Conservation (phyloP, 176 grass and related monocot species). For the Oropetium thomaeum region DNA sequence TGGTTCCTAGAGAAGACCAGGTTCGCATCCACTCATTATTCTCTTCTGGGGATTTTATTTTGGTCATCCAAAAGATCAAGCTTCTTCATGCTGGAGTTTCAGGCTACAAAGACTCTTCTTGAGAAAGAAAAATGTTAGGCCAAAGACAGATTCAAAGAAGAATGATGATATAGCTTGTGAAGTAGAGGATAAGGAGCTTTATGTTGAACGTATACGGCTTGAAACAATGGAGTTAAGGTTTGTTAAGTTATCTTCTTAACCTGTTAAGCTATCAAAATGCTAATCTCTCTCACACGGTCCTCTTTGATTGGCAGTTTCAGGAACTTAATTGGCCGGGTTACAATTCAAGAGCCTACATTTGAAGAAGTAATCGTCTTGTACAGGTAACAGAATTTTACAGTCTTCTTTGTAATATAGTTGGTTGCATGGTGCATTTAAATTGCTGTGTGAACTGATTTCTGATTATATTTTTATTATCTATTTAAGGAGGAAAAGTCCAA, state of each 20-base stretch:
- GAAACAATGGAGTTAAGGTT: conserved; percentile 90
- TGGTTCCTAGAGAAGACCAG: conserved; percentile 79
- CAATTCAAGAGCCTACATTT: conserved; percentile 98
- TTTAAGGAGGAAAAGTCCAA: conserved; percentile 64
- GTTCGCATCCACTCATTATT: conserved; percentile 36
- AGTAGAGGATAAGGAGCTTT: conserved; percentile 56
- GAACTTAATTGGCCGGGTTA: conserved; percentile 74
- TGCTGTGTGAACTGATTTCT: conserved; percentile 23
- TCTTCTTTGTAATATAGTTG: conserved; percentile 12
- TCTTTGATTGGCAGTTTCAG: conserved; percentile 48
- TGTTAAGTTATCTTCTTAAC: conserved; percentile 19
- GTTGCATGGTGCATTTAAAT: conserved; percentile 13
- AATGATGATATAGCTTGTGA: conserved; percentile 69
- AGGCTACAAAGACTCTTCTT: conserved; percentile 81
- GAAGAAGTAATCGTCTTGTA: conserved; percentile 98
- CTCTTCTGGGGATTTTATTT: conserved; percentile 24
- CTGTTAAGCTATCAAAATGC: conserved; percentile 21
- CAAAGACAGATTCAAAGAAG: conserved; percentile 63
- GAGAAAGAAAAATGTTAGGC: conserved; percentile 48
- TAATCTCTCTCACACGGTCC: neutral
- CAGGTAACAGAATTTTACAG: conserved; percentile 50
- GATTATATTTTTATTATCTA: conserved; percentile 28
- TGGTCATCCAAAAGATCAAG: conserved; percentile 8
- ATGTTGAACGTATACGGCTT: conserved; percentile 80
- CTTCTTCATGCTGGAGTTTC: conserved; percentile 22